phyloP scores from a whole-genome alignment of 768 basidiomycete genomes.

The Grammothele lineata region DNA sequence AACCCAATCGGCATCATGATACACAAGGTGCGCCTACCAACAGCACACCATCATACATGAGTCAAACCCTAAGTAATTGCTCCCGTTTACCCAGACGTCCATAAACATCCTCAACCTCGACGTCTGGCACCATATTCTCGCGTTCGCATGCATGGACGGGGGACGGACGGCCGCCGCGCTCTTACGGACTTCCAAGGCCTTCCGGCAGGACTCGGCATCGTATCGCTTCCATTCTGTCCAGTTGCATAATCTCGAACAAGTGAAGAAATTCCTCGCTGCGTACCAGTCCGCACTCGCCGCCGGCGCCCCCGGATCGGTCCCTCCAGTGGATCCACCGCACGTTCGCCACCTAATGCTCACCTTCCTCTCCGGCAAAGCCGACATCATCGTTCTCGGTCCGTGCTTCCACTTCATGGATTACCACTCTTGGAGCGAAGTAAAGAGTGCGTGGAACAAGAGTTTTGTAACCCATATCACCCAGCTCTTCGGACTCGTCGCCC shows the following conservation, averaged over 20 bases:
- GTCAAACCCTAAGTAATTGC: no score
- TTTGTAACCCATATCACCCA: neutral
- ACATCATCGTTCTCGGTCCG: slow-evolving; percentile 2
- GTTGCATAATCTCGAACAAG: neutral
- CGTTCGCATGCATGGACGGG: slow-evolving; percentile 3
- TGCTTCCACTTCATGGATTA: slow-evolving; percentile 1
- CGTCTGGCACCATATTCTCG: slow-evolving; percentile 4
- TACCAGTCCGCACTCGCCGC: slow-evolving; percentile 1
- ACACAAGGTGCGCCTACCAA: no score
- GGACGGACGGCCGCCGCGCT: neutral
- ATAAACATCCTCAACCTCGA: neutral
- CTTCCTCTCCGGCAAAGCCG: slow-evolving; percentile 7
- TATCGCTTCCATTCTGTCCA: slow-evolving; percentile 5
- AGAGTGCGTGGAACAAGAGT: slow-evolving; percentile 1
- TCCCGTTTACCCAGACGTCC: neutral
- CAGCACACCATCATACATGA: no score
- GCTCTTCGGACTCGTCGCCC: slow-evolving; percentile 2
- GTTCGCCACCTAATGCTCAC: slow-evolving; percentile 6
- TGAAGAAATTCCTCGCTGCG: neutral
- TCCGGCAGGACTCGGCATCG: neutral
- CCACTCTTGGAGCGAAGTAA: neutral
- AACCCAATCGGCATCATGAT: no score
- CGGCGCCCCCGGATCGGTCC: neutral
- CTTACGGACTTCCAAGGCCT: neutral
- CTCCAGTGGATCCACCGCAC: slow-evolving; percentile 2